Evolutionary conservation across 305 asterid species (phyloP).

Genomic region (Rubia balearica): DNA sequence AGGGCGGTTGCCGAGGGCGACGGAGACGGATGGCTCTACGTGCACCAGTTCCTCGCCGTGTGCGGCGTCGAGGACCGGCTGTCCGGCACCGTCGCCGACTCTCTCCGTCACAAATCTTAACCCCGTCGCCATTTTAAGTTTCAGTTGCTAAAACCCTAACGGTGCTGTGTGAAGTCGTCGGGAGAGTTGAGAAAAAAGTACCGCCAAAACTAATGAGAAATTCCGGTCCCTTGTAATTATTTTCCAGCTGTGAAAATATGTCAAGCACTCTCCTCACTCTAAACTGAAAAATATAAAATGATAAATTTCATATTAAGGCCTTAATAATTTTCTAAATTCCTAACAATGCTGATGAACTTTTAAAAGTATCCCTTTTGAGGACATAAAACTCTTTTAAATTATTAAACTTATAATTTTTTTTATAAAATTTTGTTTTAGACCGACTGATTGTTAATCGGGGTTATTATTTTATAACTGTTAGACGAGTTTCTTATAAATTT

Average conservation of each 20-base stretch:
- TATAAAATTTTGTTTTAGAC: no score
- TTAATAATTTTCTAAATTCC: no score
- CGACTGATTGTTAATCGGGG: no score
- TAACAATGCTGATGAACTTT: no score
- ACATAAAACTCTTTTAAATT: no score
- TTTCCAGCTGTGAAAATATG: neutral
- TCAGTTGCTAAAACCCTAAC: conserved; percentile 17
- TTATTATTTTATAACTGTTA: no score
- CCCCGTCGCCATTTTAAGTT: conserved; percentile 45
- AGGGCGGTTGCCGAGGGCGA: conserved; percentile 59
- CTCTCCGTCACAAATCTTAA: conserved; percentile 51
- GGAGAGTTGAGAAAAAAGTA: neutral
- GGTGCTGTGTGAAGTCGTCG: neutral
- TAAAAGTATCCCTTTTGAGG: no score
- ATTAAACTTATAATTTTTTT: no score
- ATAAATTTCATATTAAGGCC: no score
- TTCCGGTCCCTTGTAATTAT: neutral
- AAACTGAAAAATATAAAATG: no score
- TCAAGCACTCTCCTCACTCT: no score
- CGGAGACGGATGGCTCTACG: conserved; percentile 52
- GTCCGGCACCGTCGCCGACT: conserved; percentile 56
- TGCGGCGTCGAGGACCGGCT: conserved; percentile 45
- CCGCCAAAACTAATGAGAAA: conserved; percentile 11
- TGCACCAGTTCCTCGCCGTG: conserved; percentile 74
- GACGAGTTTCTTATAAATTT: no score